These are phyloP conservation scores for Neonectria punicea DNA, from an alignment of 2,329 filamentous ascomycete genomes.

Conservation along the genomic window DNA sequence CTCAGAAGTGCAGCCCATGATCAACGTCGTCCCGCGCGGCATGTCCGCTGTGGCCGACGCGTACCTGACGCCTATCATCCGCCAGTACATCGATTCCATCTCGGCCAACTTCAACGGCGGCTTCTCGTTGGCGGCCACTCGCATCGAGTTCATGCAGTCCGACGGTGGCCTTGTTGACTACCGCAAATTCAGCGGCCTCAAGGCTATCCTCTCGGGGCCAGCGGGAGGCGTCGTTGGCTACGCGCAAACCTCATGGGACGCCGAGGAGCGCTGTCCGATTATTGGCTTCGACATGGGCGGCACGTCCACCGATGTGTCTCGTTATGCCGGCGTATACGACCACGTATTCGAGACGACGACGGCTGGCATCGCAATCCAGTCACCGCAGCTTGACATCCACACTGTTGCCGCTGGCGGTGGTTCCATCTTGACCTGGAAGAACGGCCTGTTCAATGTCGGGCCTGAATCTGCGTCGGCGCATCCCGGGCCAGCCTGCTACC, in stretches of 20 bases:
- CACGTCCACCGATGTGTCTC: conserved; percentile 76
- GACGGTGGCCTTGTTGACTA: conserved; percentile 63
- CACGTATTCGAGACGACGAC: conserved; percentile 79
- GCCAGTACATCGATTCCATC: conserved; percentile 43
- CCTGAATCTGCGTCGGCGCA: conserved; percentile 78
- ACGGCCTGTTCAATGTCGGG: conserved; percentile 77
- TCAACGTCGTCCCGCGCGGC: conserved; percentile 53
- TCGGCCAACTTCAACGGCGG: conserved; percentile 45
- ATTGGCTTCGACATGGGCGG: conserved; percentile 54
- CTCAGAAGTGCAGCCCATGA: conserved; percentile 44
- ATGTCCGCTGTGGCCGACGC: conserved; percentile 53
- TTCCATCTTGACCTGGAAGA: conserved; percentile 70
- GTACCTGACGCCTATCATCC: conserved; percentile 52
- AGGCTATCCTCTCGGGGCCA: background rate
- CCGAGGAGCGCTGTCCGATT: background rate
- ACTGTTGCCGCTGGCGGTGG: conserved; percentile 69
- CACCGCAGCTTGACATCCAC: conserved; percentile 79
- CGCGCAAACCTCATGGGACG: background rate
- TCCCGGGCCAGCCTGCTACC: conserved; percentile 77
- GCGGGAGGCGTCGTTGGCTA: conserved; percentile 4
- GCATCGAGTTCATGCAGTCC: conserved; percentile 57
- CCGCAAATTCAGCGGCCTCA: conserved; percentile 48
- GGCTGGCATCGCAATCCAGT: conserved; percentile 76
- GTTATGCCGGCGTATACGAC: conserved; percentile 75
- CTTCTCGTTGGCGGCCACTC: conserved; percentile 37